phyloP scores from a whole-genome alignment of 2,329 filamentous ascomycete genomes.

The Helotiales sp. region DNA sequence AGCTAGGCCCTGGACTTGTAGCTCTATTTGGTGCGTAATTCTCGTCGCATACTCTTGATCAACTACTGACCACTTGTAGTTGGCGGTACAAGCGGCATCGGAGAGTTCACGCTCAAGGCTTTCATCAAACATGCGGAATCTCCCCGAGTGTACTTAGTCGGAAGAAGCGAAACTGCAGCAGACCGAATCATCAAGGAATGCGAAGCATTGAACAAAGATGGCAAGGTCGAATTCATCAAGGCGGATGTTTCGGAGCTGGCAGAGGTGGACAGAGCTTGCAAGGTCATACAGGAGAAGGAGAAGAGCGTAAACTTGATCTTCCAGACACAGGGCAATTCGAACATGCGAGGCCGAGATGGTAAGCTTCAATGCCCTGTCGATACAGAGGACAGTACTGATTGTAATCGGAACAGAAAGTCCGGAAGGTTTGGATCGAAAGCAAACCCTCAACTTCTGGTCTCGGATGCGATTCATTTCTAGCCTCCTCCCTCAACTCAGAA shows the following conservation, averaged over 20 bases:
- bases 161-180: slow-evolving; percentile 49
- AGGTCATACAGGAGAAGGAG: slow-evolving; percentile 56
- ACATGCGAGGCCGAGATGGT: slow-evolving; percentile 37
- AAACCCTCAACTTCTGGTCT: slow-evolving; percentile 54
- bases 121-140: slow-evolving; percentile 49
- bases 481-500: slow-evolving; percentile 58
- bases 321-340: slow-evolving; percentile 55
- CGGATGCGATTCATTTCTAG: slow-evolving; percentile 62
- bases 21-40: slow-evolving; percentile 37
- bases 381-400: not conserved
- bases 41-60: not conserved
- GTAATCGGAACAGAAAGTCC: slow-evolving; percentile 29
- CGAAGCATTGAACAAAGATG: slow-evolving; percentile 50
- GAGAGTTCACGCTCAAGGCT: slow-evolving; percentile 52
- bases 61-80: slow-evolving; percentile 29
- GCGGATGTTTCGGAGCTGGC: slow-evolving; percentile 53
- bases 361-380: not conserved
- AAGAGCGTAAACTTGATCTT: slow-evolving; percentile 59
- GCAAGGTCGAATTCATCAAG: slow-evolving; percentile 51
- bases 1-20: slow-evolving; percentile 41
- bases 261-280: slow-evolving; percentile 55
- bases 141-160: slow-evolving; percentile 54
- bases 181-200: slow-evolving; percentile 51
- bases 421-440: slow-evolving; percentile 39
- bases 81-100: slow-evolving; percentile 57